Evolutionary conservation across 257 asterid species (phyloP).

Genomic region (Mentha longifolia): DNA sequence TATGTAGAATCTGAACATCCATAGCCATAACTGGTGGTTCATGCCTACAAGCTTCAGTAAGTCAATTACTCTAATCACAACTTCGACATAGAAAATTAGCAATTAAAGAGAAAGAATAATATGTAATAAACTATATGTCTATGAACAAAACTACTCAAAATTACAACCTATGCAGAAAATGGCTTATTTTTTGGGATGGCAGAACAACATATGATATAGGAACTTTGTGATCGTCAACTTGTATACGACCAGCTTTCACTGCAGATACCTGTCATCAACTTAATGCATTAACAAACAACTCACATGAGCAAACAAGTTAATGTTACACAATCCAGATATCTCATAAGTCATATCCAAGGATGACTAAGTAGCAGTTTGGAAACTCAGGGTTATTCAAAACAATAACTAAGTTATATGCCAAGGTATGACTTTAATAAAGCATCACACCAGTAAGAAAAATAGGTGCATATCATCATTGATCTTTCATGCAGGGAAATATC

Average conservation of each 20-base stretch:
- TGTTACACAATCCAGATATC: neutral
- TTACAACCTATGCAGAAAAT: constrained; percentile 83
- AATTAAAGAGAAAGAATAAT: constrained; percentile 9
- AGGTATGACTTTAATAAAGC: neutral
- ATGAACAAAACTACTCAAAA: neutral
- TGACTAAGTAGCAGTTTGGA: neutral
- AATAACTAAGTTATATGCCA: constrained; percentile 1
- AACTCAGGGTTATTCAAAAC: constrained; percentile 8
- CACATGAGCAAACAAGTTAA: constrained; percentile 14
- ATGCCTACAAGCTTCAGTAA: constrained; percentile 80
- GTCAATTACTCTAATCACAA: constrained; percentile 49
- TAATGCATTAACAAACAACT: constrained; percentile 27
- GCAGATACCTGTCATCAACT: constrained; percentile 69
- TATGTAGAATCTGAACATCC: constrained; percentile 75
- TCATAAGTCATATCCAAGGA: constrained; percentile 1
- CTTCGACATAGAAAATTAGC: constrained; percentile 8
- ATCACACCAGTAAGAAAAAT: neutral
- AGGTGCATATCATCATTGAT: neutral
- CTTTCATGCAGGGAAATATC: constrained; percentile 2
- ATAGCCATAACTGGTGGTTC: constrained; percentile 96
- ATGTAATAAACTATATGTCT: neutral
- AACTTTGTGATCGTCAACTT: constrained; percentile 80
- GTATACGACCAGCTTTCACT: constrained; percentile 86
- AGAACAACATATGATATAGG: constrained; percentile 68
- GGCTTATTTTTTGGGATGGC: constrained; percentile 91